Base-by-base conservation (phyloP, 495 filamentous ascomycete species). In the Pyrenopolyporus hunteri region DNA sequence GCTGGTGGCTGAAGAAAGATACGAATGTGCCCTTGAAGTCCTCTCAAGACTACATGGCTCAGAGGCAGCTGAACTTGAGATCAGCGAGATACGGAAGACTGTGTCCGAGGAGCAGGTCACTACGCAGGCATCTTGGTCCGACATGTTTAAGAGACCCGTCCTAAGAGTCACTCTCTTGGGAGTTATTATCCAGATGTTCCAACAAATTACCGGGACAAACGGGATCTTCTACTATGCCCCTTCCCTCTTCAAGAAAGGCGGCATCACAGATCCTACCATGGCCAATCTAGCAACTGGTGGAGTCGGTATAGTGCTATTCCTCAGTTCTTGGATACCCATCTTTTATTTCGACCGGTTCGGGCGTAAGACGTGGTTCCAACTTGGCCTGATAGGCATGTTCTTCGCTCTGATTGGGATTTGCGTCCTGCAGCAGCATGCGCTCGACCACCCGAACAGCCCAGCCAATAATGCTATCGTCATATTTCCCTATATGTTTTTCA, bases 31-130 rank as follows among this genome's bases (percentile, higher is more conserved):
- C n/a, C 66, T 77, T 57, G 72, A 74, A 22, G 71, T 82, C 26
- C 73, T 86, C 0, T 70, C 72, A 4, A 83, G 78, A 33, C 62
- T 85, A 11, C 82, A 86, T 57, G 83, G 14, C 37, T 85, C 60
- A 11, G 57, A 50, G 16, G 61, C 50, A 3, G 65, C 65, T 8
- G 60, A 65, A 10, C 56, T 48, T 17, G 60, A 68, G 32, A 86
- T 82, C 6, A 85, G 75, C 37, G 66, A 83, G 55, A 60, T 51
- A 25, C 49, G 49, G 16, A 66, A 65, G 35, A 63, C 52, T 26
- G 56, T 57, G 14, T 64, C 53, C 11, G 72, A 68, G 22, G 73
- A 78, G 23, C 67, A 73, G 8, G 35, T 40, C 17, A 39, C 29
- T 22, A 49, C 61, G 10, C 54, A 53, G 14, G 56, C 61, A n/a